A percentile compares a stretch with the other conserved stretches of the same genome.
Evolutionary conservation across 2,329 filamentous ascomycete genomes (phyloP).

Genomic region (Microcyclospora tardicrescens): DNA sequence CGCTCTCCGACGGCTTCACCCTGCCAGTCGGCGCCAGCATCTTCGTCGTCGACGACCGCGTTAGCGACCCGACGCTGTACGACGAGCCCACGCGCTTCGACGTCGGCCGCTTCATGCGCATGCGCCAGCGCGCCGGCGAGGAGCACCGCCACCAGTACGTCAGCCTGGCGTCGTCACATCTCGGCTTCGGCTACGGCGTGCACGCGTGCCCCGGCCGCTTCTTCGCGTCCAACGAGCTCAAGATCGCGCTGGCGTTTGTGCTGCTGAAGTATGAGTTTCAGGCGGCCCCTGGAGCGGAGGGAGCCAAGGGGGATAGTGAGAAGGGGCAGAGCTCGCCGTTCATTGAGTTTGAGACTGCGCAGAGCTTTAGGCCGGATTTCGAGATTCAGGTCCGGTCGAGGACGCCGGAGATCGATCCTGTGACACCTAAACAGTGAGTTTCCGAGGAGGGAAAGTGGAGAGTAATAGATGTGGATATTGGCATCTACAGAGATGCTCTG

Average conservation of each 20-base stretch:
- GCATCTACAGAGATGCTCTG: too few relatives aligned
- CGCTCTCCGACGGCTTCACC: constrained; percentile 17
- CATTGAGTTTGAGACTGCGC: neutral
- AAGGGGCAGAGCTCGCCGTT: too few relatives aligned
- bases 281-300: constrained; percentile 8
- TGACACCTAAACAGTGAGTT: too few relatives aligned
- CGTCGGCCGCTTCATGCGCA: constrained; percentile 10
- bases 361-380: neutral
- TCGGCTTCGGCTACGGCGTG: constrained; percentile 19
- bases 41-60: constrained; percentile 5
- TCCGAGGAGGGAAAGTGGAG: too few relatives aligned
- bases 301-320: neutral
- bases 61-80: constrained; percentile 6
- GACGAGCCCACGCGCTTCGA: constrained; percentile 12
- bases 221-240: constrained; percentile 23
- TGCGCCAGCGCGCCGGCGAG: constrained; percentile 11
- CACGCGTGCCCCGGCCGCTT: constrained; percentile 25
- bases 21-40: constrained; percentile 12
- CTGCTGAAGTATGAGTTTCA: constrained; percentile 23
- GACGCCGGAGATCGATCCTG: neutral
- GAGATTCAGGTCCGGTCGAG: neutral
- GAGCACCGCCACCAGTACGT: constrained; percentile 13
- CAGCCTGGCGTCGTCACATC: constrained; percentile 10
- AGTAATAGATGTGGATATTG: too few relatives aligned
- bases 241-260: constrained; percentile 21